Conservation (phyloP, 306 rosid species). For the Delonix regia region DNA sequence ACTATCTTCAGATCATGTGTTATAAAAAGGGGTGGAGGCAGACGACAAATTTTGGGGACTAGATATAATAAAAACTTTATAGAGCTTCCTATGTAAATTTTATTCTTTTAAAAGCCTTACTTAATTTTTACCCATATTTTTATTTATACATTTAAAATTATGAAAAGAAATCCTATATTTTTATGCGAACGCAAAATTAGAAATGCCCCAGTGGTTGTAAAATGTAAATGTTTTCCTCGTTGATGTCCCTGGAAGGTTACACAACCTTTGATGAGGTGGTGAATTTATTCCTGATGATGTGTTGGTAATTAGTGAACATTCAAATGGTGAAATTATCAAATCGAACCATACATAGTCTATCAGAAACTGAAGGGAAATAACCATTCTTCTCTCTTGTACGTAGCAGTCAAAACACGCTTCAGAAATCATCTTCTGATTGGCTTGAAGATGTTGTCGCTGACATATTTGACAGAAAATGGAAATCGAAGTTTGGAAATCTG, state of each 20-base stretch:
- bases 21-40: no score
- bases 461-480: conserved; percentile 48
- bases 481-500: conserved; percentile 52
- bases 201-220: neutral
- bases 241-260: neutral
- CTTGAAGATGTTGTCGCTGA: conserved; percentile 47
- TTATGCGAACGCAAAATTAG: neutral
- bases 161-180: neutral
- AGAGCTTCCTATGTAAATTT: no score
- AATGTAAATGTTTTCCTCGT: neutral
- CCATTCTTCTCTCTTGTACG: neutral
- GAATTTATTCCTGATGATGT: neutral
- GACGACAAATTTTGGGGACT: no score
- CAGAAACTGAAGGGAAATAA: conserved; percentile 32
- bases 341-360: neutral
- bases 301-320: neutral
- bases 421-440: conserved; percentile 66
- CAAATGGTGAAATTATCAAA: neutral
- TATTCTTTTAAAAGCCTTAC: no score
- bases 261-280: neutral
- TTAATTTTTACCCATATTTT: no score
- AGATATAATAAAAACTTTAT: no score
- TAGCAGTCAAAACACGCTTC: conserved; percentile 31
- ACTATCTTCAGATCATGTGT: conserved; percentile 43
- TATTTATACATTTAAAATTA: no score